Evolutionary conservation across 306 rosid genomes (phyloP), one percentile per base, ranked within the genome.

Genomic region (Erythrophleum fordii): DNA sequence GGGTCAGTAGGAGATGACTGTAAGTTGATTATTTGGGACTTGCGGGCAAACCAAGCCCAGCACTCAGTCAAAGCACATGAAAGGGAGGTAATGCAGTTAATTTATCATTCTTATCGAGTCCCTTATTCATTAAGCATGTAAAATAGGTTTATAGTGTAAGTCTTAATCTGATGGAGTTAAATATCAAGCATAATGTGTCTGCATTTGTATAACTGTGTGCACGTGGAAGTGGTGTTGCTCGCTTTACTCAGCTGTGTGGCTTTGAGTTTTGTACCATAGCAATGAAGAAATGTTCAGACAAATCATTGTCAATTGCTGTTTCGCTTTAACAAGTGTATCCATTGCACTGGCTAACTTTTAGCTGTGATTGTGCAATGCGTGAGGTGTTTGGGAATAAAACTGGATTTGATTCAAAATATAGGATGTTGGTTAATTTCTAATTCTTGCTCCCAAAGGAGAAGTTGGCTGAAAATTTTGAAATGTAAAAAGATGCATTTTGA

Each of bases 1-100:
- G 98, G 97, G 26, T 95, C 99, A 0, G 92, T 80, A 18, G 99
- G 98, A n/a, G 99, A 95, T 83, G 99, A 95, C 64, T 80, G 91
- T 65, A 85, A 75, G n/a, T 64, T 95, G 88, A 73, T 93, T 70
- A 86, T 95, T 60, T 95, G 99, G 99, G 98, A 93, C 87, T 81
- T 91, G 86, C 88, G 97, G 62, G 85, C 97, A 18, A 87, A 90
- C 86, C 76, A 87, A 70, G 78, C 91, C 68, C 94, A 88, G 34
- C 87, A 95, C 5, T 87, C 92, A 13, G 87, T 93, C 80, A 86
- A 82, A 85, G 91, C 89, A 79, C 99, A 95, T 78, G 93, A 93
- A 14, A 88, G 71, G 53, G 99, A 95, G 99, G 99, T 95, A 42
- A 85, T 61, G 41, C 37, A 18, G 62, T 77, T 60, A 44, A 34